These are phyloP conservation scores for Alternaria gansuensis DNA, from an alignment of 2,329 filamentous ascomycete genomes.

Conservation along the genomic window DNA sequence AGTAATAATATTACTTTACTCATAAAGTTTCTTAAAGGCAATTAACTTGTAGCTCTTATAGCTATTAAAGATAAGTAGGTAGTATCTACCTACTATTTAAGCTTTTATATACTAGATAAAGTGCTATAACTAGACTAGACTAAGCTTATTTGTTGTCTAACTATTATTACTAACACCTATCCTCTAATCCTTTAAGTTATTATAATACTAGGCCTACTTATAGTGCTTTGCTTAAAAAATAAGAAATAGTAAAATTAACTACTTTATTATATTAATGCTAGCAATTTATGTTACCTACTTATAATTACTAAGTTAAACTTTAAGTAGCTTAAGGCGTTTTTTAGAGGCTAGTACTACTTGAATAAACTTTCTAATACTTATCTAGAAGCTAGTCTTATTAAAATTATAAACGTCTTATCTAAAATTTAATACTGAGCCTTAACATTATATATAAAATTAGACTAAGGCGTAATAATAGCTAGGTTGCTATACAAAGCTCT, in stretches of 20 bases:
- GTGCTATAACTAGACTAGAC: constrained; percentile 49
- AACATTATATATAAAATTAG: not conserved
- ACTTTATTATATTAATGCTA: constrained; percentile 16
- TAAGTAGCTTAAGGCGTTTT: constrained; percentile 6
- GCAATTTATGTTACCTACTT: constrained; percentile 24
- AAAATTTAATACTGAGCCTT: not conserved
- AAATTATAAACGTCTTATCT: not conserved
- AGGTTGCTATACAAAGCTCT: not conserved
- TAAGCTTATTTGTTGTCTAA: constrained; percentile 49
- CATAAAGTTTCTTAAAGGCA: constrained; percentile 50
- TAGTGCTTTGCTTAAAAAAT: not conserved
- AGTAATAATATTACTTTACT: constrained; percentile 51
- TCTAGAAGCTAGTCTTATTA: constrained; percentile 4
- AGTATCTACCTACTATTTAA: constrained; percentile 37
- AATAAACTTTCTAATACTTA: not conserved
- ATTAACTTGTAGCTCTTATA: constrained; percentile 49
- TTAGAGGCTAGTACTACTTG: not conserved
- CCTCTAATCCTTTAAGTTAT: constrained; percentile 31
- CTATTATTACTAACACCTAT: constrained; percentile 45
- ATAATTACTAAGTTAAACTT: constrained; percentile 17
- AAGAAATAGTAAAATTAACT: constrained; percentile 14
- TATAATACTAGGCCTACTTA: constrained; percentile 19
- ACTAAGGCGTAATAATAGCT: not conserved
- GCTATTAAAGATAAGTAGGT: constrained; percentile 52
- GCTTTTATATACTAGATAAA: constrained; percentile 47